Base-by-base conservation (phyloP, 345 rosid genomes). In the Populus euphratica region DNA sequence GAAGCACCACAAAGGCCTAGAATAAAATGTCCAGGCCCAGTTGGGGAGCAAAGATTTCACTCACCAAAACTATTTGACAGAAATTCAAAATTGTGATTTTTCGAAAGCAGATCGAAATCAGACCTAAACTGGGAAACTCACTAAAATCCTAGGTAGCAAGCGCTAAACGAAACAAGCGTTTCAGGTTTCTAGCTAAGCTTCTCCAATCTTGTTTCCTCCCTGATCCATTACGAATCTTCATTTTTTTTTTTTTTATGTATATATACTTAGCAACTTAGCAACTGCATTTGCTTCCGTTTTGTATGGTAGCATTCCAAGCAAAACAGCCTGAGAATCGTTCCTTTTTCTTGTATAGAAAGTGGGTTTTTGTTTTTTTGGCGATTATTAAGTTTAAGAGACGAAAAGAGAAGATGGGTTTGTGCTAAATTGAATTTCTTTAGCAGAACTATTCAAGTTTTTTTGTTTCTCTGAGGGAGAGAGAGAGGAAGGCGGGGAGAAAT, bases 401-500 rank as follows among this genome's bases (percentile, higher is more conserved):
- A 52, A 7, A 52, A 52, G 9, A 2, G 56, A 20, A 52, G 59
- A 52, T 20, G 59, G 23, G 9, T 20, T 18, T 52, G 59, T 18
- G n/a, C 7, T 52, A 52, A 52, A 27, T 63, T 52, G 31, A 27
- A 14, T 23, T 11, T 25, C 0, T 63, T 27, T 63, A 31, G 68
- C 6, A 12, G 29, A 27, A 63, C 18, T 18, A 27, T 27, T 20
- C 25, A 61, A 63, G 8, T 23, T 2, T 63, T 63, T 63, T 33
- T 33, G 36, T 33, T 20, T 18, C 6, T 47, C 6, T 47, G 17
- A 12, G 59, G 10, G 21, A 36, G 39, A 20, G 49, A 69, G 70
- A n/a, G 72, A 31, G 77, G 38, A 35, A n/a, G 72, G 17, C 43
- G 17, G 77, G 38, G 27, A 25, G 72, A 12, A 49, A 78, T 74